Percentiles rank a stretch among this genome's conserved stretches.
Evolutionary conservation across 352 stramenopile genomes (phyloP).

Genomic region (Phytopythium montanum): DNA sequence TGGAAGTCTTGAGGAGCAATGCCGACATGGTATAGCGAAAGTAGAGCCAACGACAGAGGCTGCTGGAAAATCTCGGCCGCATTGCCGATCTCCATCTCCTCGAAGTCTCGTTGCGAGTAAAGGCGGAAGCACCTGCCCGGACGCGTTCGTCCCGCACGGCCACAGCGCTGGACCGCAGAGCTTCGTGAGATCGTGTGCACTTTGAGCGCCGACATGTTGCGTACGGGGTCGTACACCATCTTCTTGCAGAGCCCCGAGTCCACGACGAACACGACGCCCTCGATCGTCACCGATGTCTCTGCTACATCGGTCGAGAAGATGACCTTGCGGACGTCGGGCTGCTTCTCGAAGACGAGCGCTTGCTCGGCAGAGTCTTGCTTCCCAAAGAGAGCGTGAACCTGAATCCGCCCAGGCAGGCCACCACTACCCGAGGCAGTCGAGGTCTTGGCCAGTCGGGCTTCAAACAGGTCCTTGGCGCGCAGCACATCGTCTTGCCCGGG

Average conservation of each 20-base stretch:
- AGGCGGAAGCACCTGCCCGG: slow-evolving; percentile 98
- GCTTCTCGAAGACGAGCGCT: slow-evolving; percentile 92
- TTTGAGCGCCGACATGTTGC: slow-evolving; percentile 77
- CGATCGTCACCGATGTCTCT: slow-evolving; percentile 99
- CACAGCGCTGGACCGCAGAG: slow-evolving; percentile 93
- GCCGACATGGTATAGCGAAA: slow-evolving; percentile 2
- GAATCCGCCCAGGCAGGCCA: too few relatives aligned
- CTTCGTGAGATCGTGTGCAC: slow-evolving; percentile 96
- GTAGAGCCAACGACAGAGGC: slow-evolving; percentile 17
- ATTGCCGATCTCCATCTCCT: slow-evolving; percentile 25
- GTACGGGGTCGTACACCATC: slow-evolving; percentile 88
- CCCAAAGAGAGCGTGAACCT: too few relatives aligned
- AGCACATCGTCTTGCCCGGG: too few relatives aligned
- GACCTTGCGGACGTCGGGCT: slow-evolving; percentile 83
- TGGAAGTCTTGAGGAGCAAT: background rate
- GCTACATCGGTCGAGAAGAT: slow-evolving; percentile 98
- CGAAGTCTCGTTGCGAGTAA: slow-evolving; percentile 56
- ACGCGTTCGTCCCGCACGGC: slow-evolving; percentile 93
- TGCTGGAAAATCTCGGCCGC: slow-evolving; percentile 19
- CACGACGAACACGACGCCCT: slow-evolving; percentile 89
- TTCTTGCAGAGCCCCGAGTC: slow-evolving; percentile 88
- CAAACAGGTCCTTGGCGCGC: too few relatives aligned
- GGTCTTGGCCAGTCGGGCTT: too few relatives aligned
- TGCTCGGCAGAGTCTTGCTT: slow-evolving; percentile 60
- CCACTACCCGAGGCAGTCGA: too few relatives aligned